Conservation (phyloP, 2,329 filamentous ascomycete species). For the Xylariales sp. region DNA sequence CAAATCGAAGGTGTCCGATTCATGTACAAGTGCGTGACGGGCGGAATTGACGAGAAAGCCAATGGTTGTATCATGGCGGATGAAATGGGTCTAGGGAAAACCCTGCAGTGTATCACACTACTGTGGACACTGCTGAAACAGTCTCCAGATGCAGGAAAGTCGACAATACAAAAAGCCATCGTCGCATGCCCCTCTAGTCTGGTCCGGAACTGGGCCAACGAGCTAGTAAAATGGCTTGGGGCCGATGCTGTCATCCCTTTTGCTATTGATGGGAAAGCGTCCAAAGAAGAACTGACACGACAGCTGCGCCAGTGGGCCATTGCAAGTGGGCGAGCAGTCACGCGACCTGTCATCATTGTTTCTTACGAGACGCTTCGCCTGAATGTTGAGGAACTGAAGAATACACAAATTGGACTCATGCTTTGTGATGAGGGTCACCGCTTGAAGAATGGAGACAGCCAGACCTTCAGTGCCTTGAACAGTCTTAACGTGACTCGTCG, state of each 20-base stretch:
- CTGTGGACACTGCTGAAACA: constrained; percentile 98
- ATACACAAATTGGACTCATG: constrained; percentile 86
- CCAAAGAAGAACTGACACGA: constrained; percentile 85
- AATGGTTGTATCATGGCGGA: constrained; percentile 99
- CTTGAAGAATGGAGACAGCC: constrained; percentile 92
- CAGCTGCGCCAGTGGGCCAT: constrained; percentile 96
- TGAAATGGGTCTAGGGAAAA: constrained; percentile 98
- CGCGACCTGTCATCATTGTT: constrained; percentile 90
- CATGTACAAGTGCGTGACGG: constrained; percentile 89
- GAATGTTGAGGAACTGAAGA: constrained; percentile 84
- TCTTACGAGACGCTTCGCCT: constrained; percentile 94
- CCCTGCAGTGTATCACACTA: constrained; percentile 90
- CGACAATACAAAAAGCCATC: constrained; percentile 92
- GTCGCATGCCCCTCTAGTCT: constrained; percentile 96
- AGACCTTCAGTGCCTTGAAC: constrained; percentile 90
- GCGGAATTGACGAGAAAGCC: constrained; percentile 89
- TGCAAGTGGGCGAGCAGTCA: constrained; percentile 81
- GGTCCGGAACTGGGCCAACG: constrained; percentile 97
- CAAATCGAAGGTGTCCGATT: constrained; percentile 98
- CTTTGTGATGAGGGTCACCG: constrained; percentile 96
- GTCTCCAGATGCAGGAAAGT: constrained; percentile 88
- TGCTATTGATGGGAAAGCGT: constrained; percentile 92
- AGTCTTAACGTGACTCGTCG: constrained; percentile 83
- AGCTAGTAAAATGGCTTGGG: constrained; percentile 93
- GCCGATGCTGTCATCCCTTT: constrained; percentile 88